phyloP scores from a whole-genome alignment of 2,329 filamentous ascomycete genomes.

The Orbilia javanica region DNA sequence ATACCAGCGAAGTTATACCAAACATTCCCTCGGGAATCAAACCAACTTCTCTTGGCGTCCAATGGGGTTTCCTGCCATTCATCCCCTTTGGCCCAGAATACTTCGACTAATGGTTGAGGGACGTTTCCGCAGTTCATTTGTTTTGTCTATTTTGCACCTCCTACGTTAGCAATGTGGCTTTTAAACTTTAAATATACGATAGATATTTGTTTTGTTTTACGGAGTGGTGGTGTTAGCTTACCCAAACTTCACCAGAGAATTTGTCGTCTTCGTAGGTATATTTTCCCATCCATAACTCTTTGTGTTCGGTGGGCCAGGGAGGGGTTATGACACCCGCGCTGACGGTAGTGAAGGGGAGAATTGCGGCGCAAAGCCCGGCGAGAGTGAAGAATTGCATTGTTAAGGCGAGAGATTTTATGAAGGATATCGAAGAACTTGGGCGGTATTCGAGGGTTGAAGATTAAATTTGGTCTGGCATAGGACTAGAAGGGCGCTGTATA shows the following conservation, averaged over 20 bases:
- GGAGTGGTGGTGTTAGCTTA: no score
- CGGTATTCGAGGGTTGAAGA: no score
- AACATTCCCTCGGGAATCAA: background rate
- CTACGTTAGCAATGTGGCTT: background rate
- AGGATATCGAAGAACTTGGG: background rate
- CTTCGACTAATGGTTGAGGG: background rate
- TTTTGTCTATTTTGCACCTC: background rate
- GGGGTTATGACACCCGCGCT: slow-evolving; percentile 2
- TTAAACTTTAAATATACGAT: no score
- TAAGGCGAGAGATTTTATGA: background rate
- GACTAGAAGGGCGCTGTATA: background rate
- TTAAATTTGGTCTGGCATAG: no score
- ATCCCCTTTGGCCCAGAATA: slow-evolving; percentile 12
- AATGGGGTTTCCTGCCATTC: slow-evolving; percentile 19
- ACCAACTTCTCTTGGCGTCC: slow-evolving; percentile 4
- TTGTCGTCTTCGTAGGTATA: slow-evolving; percentile 8
- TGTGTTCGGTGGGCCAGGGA: background rate
- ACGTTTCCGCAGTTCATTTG: slow-evolving; percentile 22
- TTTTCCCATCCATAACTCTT: slow-evolving; percentile 17
- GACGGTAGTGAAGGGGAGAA: background rate
- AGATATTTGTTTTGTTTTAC: background rate
- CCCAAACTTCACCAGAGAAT: slow-evolving; percentile 23
- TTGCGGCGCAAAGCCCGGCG: background rate
- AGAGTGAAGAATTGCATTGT: slow-evolving; percentile 5
- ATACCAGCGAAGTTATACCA: slow-evolving; percentile 19